These are phyloP conservation scores for Aegilops umbellulata DNA, from an alignment of 176 grass and related monocot genomes.

Conservation along the genomic window DNA sequence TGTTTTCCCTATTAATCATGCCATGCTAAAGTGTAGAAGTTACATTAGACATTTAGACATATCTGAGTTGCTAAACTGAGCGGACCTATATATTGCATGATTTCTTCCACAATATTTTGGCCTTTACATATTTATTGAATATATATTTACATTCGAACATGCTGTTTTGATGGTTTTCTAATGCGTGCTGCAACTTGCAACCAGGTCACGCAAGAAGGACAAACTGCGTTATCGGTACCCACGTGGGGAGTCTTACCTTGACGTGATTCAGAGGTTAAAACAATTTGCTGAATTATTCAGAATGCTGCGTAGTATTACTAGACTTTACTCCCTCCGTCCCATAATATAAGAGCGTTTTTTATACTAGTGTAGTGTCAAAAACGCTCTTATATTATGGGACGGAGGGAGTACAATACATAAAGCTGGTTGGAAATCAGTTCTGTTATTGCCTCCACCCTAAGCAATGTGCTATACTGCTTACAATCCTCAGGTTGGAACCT, in stretches of 20 bases:
- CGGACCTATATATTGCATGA: not conserved
- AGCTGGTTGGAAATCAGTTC: not conserved
- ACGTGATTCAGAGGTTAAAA: slow-evolving; percentile 92
- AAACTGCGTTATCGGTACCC: slow-evolving; percentile 98
- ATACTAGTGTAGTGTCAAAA: too few relatives aligned
- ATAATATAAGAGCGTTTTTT: too few relatives aligned
- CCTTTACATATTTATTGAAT: not conserved
- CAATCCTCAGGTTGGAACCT: slow-evolving; percentile 68
- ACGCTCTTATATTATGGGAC: too few relatives aligned
- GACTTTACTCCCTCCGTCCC: too few relatives aligned
- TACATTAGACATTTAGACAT: not conserved
- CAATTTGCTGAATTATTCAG: slow-evolving; percentile 10
- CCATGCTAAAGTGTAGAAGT: not conserved
- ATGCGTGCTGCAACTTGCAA: slow-evolving; percentile 34
- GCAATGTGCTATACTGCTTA: not conserved
- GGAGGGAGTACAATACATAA: not conserved
- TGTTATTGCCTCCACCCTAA: slow-evolving; percentile 2
- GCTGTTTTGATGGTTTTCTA: not conserved
- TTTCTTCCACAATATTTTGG: not conserved
- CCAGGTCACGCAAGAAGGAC: slow-evolving; percentile 89
- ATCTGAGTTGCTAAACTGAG: not conserved
- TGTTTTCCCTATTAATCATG: not conserved
- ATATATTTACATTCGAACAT: slow-evolving; percentile 7
- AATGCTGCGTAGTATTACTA: not conserved
- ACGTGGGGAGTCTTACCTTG: slow-evolving; percentile 94